Evolutionary conservation across 768 basidiomycete species (phyloP).

Genomic region (Daedaleopsis nitida): DNA sequence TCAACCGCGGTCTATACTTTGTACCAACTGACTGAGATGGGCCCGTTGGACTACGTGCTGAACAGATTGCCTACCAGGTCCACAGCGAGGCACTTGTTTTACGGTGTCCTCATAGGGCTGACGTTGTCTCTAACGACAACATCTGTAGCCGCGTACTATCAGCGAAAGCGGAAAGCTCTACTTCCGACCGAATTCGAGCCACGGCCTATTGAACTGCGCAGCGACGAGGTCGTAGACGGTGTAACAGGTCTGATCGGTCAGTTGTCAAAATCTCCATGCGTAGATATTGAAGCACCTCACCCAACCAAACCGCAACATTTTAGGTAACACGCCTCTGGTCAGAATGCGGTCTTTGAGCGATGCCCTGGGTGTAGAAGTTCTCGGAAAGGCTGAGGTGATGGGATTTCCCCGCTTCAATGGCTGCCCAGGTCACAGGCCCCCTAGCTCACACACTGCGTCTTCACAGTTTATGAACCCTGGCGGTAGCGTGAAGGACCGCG

Average conservation of each 20-base stretch:
- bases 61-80: slow-evolving; percentile 11
- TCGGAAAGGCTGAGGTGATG: slow-evolving; percentile 86
- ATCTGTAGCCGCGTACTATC: slow-evolving; percentile 55
- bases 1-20: background rate
- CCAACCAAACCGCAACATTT: background rate
- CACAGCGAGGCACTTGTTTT: slow-evolving; percentile 38
- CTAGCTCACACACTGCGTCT: background rate
- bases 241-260: slow-evolving; percentile 85
- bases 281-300: background rate
- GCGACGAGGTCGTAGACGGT: slow-evolving; percentile 78
- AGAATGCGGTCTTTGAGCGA: slow-evolving; percentile 91
- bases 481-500: slow-evolving; percentile 96
- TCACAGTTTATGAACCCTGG: slow-evolving; percentile 92
- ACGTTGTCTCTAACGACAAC: slow-evolving; percentile 75
- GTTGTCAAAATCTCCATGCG: slow-evolving; percentile 19
- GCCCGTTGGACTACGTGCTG: slow-evolving; percentile 4
- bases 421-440: background rate
- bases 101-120: slow-evolving; percentile 72
- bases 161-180: slow-evolving; percentile 45
- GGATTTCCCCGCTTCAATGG: background rate
- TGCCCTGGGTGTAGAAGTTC: slow-evolving; percentile 88
- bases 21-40: background rate
- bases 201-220: slow-evolving; percentile 70
- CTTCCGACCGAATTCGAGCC: slow-evolving; percentile 36
- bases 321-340: slow-evolving; percentile 93